Percentiles rank a stretch among this genome's conserved stretches.
phyloP scores from a whole-genome alignment of 768 basidiomycete species.

The Tylopilus sp. region DNA sequence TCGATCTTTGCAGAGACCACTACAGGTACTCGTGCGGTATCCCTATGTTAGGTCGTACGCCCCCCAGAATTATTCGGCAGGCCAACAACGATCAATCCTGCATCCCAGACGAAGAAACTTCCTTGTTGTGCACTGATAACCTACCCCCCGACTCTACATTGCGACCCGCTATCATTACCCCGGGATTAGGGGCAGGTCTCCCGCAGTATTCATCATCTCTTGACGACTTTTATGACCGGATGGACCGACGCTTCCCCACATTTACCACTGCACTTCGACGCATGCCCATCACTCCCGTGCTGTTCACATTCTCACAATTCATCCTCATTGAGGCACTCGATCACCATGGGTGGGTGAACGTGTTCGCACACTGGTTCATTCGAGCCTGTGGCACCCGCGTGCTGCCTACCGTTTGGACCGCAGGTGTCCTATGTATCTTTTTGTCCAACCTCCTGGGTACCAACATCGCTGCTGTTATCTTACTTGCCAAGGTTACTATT shows the following conservation, averaged over 20 bases:
- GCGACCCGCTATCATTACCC: too few species aligned
- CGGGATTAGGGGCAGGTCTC: too few species aligned
- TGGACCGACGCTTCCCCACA: slow-evolving; percentile 62
- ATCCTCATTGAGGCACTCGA: slow-evolving; percentile 73
- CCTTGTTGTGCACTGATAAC: too few species aligned
- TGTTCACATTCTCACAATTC: slow-evolving; percentile 92
- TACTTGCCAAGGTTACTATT: slow-evolving; percentile 58
- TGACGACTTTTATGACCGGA: not conserved
- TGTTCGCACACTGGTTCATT: slow-evolving; percentile 70
- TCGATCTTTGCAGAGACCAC: slow-evolving; percentile 62
- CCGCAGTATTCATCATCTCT: not conserved
- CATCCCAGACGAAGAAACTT: too few species aligned
- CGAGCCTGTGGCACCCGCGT: slow-evolving; percentile 41
- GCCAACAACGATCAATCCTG: too few species aligned
- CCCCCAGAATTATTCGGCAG: not conserved
- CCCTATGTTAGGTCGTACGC: slow-evolving; percentile 12
- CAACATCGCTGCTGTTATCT: slow-evolving; percentile 57
- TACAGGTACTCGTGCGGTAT: slow-evolving; percentile 37
- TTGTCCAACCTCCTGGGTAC: slow-evolving; percentile 63
- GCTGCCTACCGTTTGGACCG: slow-evolving; percentile 55
- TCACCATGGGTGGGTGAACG: slow-evolving; percentile 81
- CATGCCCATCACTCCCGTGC: slow-evolving; percentile 78
- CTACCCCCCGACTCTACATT: too few species aligned
- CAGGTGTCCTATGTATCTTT: slow-evolving; percentile 68
- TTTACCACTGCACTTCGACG: slow-evolving; percentile 60